Evolutionary conservation across 805 yeast species (phyloP).

Genomic region (Candida arabinofermentans): DNA sequence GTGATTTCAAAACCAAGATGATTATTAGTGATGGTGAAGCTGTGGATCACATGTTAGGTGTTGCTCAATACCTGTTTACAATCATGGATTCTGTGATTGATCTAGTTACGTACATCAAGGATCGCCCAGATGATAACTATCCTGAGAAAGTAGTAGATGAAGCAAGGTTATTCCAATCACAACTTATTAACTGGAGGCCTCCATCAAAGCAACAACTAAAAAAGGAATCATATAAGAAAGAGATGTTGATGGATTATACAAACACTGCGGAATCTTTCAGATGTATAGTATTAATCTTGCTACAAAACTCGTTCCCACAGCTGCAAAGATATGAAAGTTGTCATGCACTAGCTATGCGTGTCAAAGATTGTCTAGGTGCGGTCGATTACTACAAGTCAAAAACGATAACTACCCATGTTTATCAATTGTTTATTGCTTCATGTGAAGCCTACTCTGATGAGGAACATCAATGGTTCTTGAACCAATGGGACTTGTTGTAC

Average conservation of each 20-base stretch:
- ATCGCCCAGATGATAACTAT: conserved; percentile 7
- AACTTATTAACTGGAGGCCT: conserved; percentile 7
- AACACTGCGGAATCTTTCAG: conserved; percentile 12
- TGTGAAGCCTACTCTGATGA: conserved; percentile 10
- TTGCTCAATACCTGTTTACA: conserved; percentile 11
- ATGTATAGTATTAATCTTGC: conserved; percentile 7
- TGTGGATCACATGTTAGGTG: conserved; percentile 20
- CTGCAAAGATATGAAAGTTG: not conserved
- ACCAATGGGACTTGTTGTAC: conserved; percentile 10
- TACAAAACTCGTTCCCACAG: conserved; percentile 16
- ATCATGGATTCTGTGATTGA: conserved; percentile 14
- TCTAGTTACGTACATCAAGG: conserved; percentile 8
- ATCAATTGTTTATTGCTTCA: conserved; percentile 16
- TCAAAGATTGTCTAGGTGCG: conserved; percentile 4
- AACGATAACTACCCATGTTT: conserved; percentile 12
- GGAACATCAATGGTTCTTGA: conserved; percentile 9
- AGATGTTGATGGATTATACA: conserved; percentile 10
- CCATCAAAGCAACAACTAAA: not conserved
- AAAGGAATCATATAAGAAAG: not conserved
- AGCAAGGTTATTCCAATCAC: conserved; percentile 6
- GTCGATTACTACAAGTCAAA: conserved; percentile 8
- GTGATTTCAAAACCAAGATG: not conserved
- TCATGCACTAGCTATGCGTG: conserved; percentile 3
- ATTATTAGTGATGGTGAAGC: conserved; percentile 17
- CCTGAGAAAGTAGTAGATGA: conserved; percentile 1